Conservation (phyloP, 441 rosid species). For the Brassica balearica region DNA sequence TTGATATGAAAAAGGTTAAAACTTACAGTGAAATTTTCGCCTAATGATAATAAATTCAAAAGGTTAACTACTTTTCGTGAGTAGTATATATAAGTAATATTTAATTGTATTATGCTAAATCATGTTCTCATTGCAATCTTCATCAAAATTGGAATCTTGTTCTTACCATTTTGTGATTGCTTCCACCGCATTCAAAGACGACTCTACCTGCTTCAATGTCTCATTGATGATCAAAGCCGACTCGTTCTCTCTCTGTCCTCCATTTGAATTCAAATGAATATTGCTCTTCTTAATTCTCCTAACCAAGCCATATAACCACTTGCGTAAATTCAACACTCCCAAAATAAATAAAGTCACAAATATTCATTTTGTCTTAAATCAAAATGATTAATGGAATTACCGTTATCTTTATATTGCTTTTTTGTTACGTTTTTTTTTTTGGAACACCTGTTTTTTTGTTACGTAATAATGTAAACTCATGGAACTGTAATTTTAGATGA, state of each 20-base stretch:
- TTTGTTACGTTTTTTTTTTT: not conserved
- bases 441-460: too few relatives aligned
- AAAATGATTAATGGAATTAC: slow-evolving; percentile 5
- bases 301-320: slow-evolving; percentile 10
- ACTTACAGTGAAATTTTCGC: not conserved
- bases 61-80: slow-evolving; percentile 26
- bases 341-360: not conserved
- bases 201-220: slow-evolving; percentile 44
- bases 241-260: slow-evolving; percentile 32
- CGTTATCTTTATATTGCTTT: not conserved
- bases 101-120: slow-evolving; percentile 17
- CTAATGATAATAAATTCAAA: not conserved
- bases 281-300: slow-evolving; percentile 13
- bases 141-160: slow-evolving; percentile 46
- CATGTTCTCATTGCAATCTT: slow-evolving; percentile 47
- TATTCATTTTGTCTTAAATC: not conserved
- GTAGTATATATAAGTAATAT: slow-evolving; percentile 15
- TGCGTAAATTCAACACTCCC: not conserved
- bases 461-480: slow-evolving; percentile 6
- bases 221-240: slow-evolving; percentile 39
- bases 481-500: not conserved
- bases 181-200: slow-evolving; percentile 39
- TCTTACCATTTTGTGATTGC: slow-evolving; percentile 38
- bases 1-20: not conserved
- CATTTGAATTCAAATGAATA: slow-evolving; percentile 38